Base-by-base conservation (phyloP, 2,329 filamentous ascomycete genomes). In the Stylonectria norvegica region DNA sequence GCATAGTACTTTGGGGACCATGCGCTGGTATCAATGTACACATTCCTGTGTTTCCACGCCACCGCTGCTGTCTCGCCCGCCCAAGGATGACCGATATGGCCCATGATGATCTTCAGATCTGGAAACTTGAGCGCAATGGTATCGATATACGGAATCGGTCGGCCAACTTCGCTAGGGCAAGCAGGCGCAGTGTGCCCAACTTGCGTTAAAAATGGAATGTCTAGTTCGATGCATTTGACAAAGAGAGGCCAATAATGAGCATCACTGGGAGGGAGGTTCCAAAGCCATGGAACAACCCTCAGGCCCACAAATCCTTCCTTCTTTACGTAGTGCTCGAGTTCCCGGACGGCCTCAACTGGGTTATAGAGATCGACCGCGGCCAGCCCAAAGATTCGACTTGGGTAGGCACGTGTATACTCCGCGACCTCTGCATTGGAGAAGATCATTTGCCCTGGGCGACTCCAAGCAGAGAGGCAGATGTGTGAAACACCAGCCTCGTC, bases 31-130 rank as follows among this genome's bases (percentile, higher is more conserved):
- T 47, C 44, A 7, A 44, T 47, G 22, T 42, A 47, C 4, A 44
- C 40, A 17, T 47, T 47, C 18, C 27, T 20, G 27, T 47, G 44
- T 27, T 44, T 47, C 44, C 44, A 47, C 1, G 44, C 41, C 1
- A 47, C 38, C 7, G 44, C 42, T 9, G 41, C 44, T 9, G 28
- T 43, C 34, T 47, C 38, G 2, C 29, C 44, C 1, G 42, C 34
- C 41, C 44, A 44, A 3, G 44, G 44, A 20, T 44, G 41, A n/a
- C 44, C 44, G 8, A 44, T 32, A n/a, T 47, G 44, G 11, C 44
- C 44, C 28, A 31, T 40, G n/a, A 44, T 38, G 4, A 47, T 44
- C 23, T 43, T 47, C 8, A 44, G 30, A 11, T 19, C 14, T 6
- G 41, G 41, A 16, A 47, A 47, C 34, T 47, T 44, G 18, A 47